A percentile compares a stretch with the other conserved stretches of the same genome.
Evolutionary conservation across 73 alveolate genomes (phyloP).

Genomic region (Tetrahymena thermophila): DNA sequence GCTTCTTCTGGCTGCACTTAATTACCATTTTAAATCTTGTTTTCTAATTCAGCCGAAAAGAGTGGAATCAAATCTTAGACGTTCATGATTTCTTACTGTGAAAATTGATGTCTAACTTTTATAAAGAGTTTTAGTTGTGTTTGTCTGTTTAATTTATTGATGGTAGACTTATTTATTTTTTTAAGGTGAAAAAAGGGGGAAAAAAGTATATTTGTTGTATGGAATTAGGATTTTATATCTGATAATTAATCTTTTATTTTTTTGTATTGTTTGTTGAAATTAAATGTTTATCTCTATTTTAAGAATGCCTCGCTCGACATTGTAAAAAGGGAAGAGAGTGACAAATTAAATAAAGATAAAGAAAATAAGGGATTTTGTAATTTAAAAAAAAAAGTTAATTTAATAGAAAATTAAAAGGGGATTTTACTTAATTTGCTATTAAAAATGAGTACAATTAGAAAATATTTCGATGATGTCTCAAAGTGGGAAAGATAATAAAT

Average conservation of each 20-base stretch:
- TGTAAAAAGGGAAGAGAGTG: neutral
- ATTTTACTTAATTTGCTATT: neutral
- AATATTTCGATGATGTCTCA: too few relatives aligned
- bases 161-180: neutral
- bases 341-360: neutral
- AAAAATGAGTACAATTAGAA: neutral
- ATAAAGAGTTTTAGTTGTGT: neutral
- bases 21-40: neutral
- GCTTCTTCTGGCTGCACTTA: neutral
- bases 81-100: neutral
- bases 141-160: too few relatives aligned
- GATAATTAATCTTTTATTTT: too few relatives aligned
- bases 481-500: neutral
- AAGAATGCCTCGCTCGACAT: neutral
- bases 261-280: neutral
- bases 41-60: neutral
- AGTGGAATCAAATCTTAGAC: neutral
- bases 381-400: neutral
- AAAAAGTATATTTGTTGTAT: too few relatives aligned
- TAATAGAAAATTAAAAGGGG: neutral
- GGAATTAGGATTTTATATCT: neutral
- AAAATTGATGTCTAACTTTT: neutral
- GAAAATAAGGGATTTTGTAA: neutral
- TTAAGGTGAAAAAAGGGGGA: neutral
- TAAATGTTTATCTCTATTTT: neutral